Percentiles rank a stretch among this genome's conserved stretches.
Evolutionary conservation across 805 yeast species (phyloP).

Genomic region (Candida maris): DNA sequence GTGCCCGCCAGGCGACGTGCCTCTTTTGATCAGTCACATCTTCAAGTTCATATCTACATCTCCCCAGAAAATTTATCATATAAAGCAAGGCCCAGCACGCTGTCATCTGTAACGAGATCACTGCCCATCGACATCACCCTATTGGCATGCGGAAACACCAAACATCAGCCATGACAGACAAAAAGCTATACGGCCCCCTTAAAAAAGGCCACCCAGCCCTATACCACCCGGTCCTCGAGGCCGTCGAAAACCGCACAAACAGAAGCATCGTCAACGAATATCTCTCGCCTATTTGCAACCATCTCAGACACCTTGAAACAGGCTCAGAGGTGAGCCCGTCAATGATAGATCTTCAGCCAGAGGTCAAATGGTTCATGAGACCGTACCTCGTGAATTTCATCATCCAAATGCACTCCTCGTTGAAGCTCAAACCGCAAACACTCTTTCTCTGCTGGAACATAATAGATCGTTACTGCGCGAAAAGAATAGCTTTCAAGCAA

Average conservation of each 20-base stretch:
- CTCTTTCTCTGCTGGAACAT: constrained; percentile 67
- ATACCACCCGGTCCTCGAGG: constrained; percentile 43
- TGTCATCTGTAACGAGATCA: background rate
- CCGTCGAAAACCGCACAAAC: constrained; percentile 45
- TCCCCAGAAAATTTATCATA: background rate
- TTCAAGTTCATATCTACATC: constrained; percentile 1
- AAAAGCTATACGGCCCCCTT: constrained; percentile 33
- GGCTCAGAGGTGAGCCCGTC: constrained; percentile 39
- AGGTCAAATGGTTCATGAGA: constrained; percentile 69
- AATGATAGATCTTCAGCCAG: constrained; percentile 84
- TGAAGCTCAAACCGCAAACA: constrained; percentile 61
- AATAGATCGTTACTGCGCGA: constrained; percentile 88
- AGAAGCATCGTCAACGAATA: constrained; percentile 42
- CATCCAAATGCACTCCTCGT: constrained; percentile 59
- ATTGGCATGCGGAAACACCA: too few relatives aligned
- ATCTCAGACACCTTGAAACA: constrained; percentile 39
- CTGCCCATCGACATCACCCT: too few relatives aligned
- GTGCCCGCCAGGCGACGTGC: constrained; percentile 1
- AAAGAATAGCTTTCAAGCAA: constrained; percentile 75
- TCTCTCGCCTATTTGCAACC: constrained; percentile 34
- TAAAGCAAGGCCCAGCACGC: background rate
- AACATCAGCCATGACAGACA: constrained; percentile 13
- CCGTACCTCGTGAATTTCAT: constrained; percentile 75
- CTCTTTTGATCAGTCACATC: constrained; percentile 1
- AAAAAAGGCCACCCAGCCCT: constrained; percentile 26